These are phyloP conservation scores for Lasiodiplodia sp. DNA, from an alignment of 2,329 filamentous ascomycete genomes.

Conservation along the genomic window DNA sequence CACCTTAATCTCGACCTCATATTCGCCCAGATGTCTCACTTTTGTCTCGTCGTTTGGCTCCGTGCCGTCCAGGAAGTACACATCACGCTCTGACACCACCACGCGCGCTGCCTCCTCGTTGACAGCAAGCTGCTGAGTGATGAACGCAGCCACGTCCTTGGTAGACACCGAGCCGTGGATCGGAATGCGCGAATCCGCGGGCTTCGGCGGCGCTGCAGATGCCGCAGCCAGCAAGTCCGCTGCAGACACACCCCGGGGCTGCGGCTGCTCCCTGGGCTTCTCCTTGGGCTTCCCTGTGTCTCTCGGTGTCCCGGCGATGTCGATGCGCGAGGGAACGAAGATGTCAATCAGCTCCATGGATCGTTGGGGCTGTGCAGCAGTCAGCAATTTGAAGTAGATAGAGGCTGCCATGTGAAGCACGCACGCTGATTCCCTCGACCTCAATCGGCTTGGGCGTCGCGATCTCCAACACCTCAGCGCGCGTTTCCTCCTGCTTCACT, in stretches of 20 bases:
- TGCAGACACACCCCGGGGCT: slow-evolving; percentile 32
- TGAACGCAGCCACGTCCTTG: slow-evolving; percentile 57
- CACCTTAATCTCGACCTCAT: slow-evolving; percentile 59
- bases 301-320: slow-evolving; percentile 54
- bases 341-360: slow-evolving; percentile 57
- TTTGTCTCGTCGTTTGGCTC: slow-evolving; percentile 40
- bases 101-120: slow-evolving; percentile 61
- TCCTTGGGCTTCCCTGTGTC: slow-evolving; percentile 32
- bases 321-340: slow-evolving; percentile 56
- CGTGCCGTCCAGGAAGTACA: slow-evolving; percentile 54
- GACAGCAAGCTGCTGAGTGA: slow-evolving; percentile 57
- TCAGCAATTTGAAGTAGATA: slow-evolving; percentile 3
- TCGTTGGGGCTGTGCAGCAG: slow-evolving; percentile 46
- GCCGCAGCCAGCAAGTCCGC: slow-evolving; percentile 47
- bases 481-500: slow-evolving; percentile 36
- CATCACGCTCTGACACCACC: slow-evolving; percentile 57
- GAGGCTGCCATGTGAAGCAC: slow-evolving; percentile 29
- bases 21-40: slow-evolving; percentile 62
- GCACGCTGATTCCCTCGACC: slow-evolving; percentile 50
- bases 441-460: slow-evolving; percentile 47
- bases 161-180: slow-evolving; percentile 65
- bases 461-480: slow-evolving; percentile 34
- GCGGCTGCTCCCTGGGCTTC: slow-evolving; percentile 1
- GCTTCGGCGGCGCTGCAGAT: slow-evolving; percentile 37
- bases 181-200: slow-evolving; percentile 36